Percentiles rank a stretch among this genome's conserved stretches.
These are phyloP conservation scores for Metroxylon sagu DNA, from an alignment of 176 grass and related monocot genomes.

Conservation along the genomic window DNA sequence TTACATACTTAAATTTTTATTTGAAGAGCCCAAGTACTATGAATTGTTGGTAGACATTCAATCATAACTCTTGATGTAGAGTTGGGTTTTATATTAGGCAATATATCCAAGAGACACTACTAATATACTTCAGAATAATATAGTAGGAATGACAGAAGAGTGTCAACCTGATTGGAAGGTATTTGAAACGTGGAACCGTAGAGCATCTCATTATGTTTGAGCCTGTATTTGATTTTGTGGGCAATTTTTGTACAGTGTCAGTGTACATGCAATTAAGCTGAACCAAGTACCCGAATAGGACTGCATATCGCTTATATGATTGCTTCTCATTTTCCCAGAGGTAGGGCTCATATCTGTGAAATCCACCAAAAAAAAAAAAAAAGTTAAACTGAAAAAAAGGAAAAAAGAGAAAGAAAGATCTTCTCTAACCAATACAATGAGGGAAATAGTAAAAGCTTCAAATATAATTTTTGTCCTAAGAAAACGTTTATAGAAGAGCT, in stretches of 20 bases:
- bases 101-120: too few relatives aligned
- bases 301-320: constrained; percentile 92
- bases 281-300: constrained; percentile 95
- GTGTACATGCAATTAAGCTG: constrained; percentile 93
- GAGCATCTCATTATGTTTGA: constrained; percentile 98
- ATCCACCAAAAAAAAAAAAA: constrained; percentile 20
- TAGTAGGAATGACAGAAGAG: constrained; percentile 6
- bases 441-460: not conserved
- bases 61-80: too few relatives aligned
- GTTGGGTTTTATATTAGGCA: too few relatives aligned
- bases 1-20: too few relatives aligned
- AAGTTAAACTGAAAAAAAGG: constrained; percentile 16
- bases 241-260: constrained; percentile 62
- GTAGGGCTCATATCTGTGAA: constrained; percentile 90
- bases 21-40: too few relatives aligned
- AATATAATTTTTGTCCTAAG: not conserved
- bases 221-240: constrained; percentile 87
- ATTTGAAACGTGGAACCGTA: constrained; percentile 93
- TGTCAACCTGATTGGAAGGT: constrained; percentile 91
- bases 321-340: constrained; percentile 99
- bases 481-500: constrained; percentile 17
- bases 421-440: not conserved
- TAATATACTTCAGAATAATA: too few relatives aligned
- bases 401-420: not conserved
- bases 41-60: too few relatives aligned